Evolutionary conservation across 176 grass and related monocot genomes (phyloP), one percentile per base, ranked within the genome.

Genomic region (Oryza longistaminata): DNA sequence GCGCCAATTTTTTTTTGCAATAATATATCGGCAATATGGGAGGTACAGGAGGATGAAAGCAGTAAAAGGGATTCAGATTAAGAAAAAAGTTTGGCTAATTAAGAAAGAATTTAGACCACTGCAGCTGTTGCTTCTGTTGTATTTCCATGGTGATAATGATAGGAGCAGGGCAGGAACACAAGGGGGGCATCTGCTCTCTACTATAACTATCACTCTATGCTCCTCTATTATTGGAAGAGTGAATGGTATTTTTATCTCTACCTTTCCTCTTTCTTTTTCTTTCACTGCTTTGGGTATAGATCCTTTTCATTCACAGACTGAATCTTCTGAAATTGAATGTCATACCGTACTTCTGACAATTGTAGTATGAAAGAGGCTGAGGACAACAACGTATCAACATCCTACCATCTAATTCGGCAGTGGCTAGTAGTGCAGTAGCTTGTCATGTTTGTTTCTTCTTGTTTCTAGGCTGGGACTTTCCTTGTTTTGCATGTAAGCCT

Each of bases 271-370:
- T 40, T 64, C 29, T 79, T 87, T 76, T 76, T 71, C 76, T 91
- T 84, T 87, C 89, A 84, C 85, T 90, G 75, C 79, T 86, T 80
- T 40, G 66, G 64, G 43, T 75, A 76, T 64, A 70, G 53, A 58
- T 24, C 87, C 80, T 87, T 86, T 79, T 73, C 58, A 17, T 74
- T 80, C 80, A 70, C 24, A 24, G 85, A 26, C 84, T 90, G 85
- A 83, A 87, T 74, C 85, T 90, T 90, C 89, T 87, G 85, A 34
- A 87, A 84, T 80, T 84, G 89, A 75, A 90, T 79, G 80, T 39
- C 89, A 79, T 53, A 17, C 48, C 81, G 80, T 80, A 90, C 46
- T 17, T 31, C 85, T 84, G 64, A 70, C 81, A 83, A 34, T 48
- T 64, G 71, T 83, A 89, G 71, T 83, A 89, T 87, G 49, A 80